phyloP scores from a whole-genome alignment of 1,284 basidiomycete species.

The Microbotryum intermedium region DNA sequence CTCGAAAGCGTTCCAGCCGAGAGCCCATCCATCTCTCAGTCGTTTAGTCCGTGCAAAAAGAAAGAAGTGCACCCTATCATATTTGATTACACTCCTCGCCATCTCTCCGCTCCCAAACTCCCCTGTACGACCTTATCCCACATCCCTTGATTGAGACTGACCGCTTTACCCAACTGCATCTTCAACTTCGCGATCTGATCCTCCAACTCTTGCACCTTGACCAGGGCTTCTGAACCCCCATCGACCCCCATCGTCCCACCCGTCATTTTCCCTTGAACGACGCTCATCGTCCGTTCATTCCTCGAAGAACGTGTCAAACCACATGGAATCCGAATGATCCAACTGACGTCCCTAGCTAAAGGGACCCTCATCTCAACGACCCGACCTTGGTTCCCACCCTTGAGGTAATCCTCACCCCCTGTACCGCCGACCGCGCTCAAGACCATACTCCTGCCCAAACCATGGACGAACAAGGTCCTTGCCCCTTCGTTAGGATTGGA shows the following conservation, averaged over 20 bases:
- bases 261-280: neutral
- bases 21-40: neutral
- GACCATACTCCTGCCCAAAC: no score
- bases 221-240: neutral
- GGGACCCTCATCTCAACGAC: slow-evolving; percentile 4
- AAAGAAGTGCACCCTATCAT: neutral
- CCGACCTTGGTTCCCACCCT: slow-evolving; percentile 1
- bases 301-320: neutral
- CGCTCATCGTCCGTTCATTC: neutral
- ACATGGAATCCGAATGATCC: neutral
- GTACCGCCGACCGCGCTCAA: no score
- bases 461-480: neutral
- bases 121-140: slow-evolving; percentile 31
- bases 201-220: slow-evolving; percentile 15
- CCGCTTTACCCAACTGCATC: slow-evolving; percentile 24
- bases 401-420: neutral
- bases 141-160: slow-evolving; percentile 28
- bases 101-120: slow-evolving; percentile 8
- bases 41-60: neutral
- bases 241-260: neutral
- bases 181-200: slow-evolving; percentile 20
- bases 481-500: neutral
- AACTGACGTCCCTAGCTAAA: no score
- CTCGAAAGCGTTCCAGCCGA: neutral
- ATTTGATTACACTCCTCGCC: neutral